Percentiles rank a stretch among this genome's conserved stretches.
Conservation (phyloP, 257 asterid genomes). For the Solanum peruvianum region DNA sequence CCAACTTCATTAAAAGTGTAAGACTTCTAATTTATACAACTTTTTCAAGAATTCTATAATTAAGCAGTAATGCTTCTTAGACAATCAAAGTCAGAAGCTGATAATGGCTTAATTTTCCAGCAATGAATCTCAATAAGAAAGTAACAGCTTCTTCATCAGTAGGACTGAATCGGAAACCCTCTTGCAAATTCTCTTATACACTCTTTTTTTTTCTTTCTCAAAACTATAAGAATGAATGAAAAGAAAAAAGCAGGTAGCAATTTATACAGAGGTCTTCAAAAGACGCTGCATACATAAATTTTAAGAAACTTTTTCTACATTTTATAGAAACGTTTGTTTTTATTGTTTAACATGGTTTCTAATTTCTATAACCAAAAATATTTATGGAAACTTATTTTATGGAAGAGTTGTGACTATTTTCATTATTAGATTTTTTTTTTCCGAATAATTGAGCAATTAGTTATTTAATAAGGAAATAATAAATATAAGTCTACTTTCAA, state of each 20-base stretch:
- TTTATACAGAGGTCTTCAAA: too few relatives aligned
- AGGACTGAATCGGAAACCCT: too few relatives aligned
- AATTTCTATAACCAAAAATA: not conserved
- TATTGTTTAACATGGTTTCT: not conserved
- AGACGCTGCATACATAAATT: not conserved
- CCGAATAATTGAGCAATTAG: not conserved
- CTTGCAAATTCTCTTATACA: too few relatives aligned
- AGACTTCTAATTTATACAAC: not conserved
- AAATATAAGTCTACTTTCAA: too few relatives aligned
- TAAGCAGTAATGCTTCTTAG: not conserved
- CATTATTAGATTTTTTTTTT: too few relatives aligned
- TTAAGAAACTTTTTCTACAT: not conserved
- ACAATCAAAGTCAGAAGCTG: not conserved
- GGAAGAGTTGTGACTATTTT: not conserved
- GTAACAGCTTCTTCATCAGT: too few relatives aligned
- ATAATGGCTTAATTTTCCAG: too few relatives aligned
- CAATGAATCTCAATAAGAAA: too few relatives aligned
- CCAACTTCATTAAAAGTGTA: too few relatives aligned
- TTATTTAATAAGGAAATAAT: not conserved
- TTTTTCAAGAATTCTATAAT: not conserved
- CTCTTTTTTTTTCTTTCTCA: too few relatives aligned
- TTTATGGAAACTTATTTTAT: not conserved
- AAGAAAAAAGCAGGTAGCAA: not conserved
- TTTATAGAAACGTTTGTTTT: too few relatives aligned
- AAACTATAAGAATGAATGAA: not conserved